These are phyloP conservation scores for Thozetella sp. DNA, from an alignment of 495 filamentous ascomycete genomes.

Conservation along the genomic window DNA sequence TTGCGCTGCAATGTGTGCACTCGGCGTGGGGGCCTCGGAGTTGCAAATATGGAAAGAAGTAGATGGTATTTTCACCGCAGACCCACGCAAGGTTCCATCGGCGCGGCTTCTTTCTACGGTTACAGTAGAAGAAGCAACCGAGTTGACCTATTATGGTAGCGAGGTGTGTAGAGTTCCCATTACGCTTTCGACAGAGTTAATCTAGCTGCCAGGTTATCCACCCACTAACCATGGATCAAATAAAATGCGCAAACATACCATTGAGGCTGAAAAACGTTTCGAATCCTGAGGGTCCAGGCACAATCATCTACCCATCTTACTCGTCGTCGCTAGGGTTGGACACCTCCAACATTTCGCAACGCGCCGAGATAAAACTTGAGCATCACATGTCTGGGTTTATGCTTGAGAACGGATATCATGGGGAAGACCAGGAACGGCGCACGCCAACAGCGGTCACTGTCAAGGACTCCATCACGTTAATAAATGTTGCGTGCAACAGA, in stretches of 20 bases:
- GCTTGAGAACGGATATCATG: conserved; percentile 35
- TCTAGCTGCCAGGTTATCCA: conserved; percentile 34
- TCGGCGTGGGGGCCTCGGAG: conserved; percentile 46
- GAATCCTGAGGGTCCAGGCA: conserved; percentile 35
- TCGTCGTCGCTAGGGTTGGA: background rate
- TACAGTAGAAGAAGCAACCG: conserved; percentile 52
- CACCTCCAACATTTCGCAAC: conserved; percentile 8
- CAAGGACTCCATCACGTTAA: conserved; percentile 35
- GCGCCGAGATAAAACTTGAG: conserved; percentile 7
- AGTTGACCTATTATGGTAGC: conserved; percentile 56
- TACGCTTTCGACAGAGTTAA: background rate
- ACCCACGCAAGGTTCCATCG: conserved; percentile 54
- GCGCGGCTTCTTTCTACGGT: conserved; percentile 49
- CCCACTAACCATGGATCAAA: conserved; percentile 44
- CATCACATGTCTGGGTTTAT: conserved; percentile 25
- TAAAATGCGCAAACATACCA: conserved; percentile 33
- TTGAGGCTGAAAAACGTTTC: conserved; percentile 42
- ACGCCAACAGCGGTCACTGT: conserved; percentile 38
- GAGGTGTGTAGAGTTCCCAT: conserved; percentile 24
- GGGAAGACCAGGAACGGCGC: conserved; percentile 28
- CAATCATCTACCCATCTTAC: conserved; percentile 34
- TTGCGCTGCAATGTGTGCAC: conserved; percentile 50
- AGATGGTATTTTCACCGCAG: conserved; percentile 59
- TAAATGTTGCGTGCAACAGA: conserved; percentile 38
- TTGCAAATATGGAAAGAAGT: conserved; percentile 61